phyloP scores from a whole-genome alignment of 108 stramenopile genomes.

The Nannochloropsis gaditana region DNA sequence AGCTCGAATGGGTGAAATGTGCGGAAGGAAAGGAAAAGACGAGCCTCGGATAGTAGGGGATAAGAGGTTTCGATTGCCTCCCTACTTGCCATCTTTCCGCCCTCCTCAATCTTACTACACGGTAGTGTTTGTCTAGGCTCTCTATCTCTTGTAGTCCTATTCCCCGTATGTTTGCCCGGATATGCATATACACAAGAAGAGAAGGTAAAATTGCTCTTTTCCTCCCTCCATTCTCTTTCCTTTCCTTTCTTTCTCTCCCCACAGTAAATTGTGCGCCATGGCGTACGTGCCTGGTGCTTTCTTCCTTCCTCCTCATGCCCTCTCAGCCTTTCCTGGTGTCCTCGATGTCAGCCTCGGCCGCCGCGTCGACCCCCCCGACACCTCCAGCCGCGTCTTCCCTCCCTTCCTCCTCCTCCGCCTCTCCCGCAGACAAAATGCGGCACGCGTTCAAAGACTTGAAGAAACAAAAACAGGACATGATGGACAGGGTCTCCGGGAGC shows the following conservation, averaged over 20 bases:
- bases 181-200: too few relatives aligned
- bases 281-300: background rate
- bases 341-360: background rate
- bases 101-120: too few relatives aligned
- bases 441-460: background rate
- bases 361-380: background rate
- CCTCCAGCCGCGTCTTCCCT: background rate
- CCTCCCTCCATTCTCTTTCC: background rate
- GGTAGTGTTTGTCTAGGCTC: background rate
- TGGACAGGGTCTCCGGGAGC: background rate
- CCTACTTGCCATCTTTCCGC: too few relatives aligned
- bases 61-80: too few relatives aligned
- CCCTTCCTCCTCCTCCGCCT: background rate
- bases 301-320: background rate
- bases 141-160: background rate
- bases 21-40: too few relatives aligned
- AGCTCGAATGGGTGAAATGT: too few relatives aligned
- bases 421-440: background rate
- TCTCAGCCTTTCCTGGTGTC: background rate
- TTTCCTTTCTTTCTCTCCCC: constrained; percentile 7
- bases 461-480: background rate
- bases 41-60: too few relatives aligned
- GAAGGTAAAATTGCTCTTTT: background rate
- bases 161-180: background rate
- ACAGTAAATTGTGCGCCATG: background rate